A percentile compares a stretch with the other conserved stretches of the same genome.
Evolutionary conservation across 345 rosid species (phyloP).

Genomic region (Eucalyptus guilfoylei): DNA sequence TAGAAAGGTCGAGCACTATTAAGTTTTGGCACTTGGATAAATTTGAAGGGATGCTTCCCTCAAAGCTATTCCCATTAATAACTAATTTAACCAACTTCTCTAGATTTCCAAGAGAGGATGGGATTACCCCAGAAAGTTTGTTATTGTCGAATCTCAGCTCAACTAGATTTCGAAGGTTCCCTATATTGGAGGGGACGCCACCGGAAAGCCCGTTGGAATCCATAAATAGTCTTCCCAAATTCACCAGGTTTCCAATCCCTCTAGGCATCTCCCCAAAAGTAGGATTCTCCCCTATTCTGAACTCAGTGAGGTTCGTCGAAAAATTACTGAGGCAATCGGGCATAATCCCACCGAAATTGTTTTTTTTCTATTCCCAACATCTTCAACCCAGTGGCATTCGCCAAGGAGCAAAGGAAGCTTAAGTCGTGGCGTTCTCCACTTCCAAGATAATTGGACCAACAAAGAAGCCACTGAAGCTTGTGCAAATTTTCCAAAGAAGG

Average conservation of each 20-base stretch:
- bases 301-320: fast-evolving
- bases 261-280: neutral
- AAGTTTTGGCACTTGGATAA: neutral
- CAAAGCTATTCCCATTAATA: neutral
- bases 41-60: neutral
- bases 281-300: fast-evolving
- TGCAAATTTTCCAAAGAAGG: no score
- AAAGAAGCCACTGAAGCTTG: fast-evolving
- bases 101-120: neutral
- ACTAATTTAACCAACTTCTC: fast-evolving
- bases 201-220: fast-evolving
- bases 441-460: fast-evolving
- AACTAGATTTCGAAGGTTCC: neutral
- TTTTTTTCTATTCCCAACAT: fast-evolving
- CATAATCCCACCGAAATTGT: no score
- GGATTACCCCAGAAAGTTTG: neutral
- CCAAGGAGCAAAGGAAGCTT: no score
- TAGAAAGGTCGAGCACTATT: fast-evolving
- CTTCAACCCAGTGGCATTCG: fast-evolving
- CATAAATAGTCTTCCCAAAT: fast-evolving
- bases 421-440: no score
- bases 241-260: neutral
- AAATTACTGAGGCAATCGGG: neutral
- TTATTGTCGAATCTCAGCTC: fast-evolving
- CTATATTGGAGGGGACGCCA: neutral